Evolutionary conservation across 257 asterid species (phyloP).

Genomic region (Plantago elongata): DNA sequence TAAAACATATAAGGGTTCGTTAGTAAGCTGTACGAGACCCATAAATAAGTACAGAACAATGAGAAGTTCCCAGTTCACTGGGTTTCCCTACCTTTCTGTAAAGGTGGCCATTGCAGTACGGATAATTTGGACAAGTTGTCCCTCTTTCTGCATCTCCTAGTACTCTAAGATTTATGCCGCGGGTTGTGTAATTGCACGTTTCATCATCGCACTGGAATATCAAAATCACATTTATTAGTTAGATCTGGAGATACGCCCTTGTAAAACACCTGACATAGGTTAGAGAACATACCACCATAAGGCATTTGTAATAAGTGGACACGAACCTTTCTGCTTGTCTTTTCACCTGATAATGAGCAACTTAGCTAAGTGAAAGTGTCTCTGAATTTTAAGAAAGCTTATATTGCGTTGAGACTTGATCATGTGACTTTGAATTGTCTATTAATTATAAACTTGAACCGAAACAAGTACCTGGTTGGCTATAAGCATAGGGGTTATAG

Average conservation of each 20-base stretch:
- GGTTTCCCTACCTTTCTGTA: constrained; percentile 54
- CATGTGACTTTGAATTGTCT: no score
- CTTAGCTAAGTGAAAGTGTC: constrained; percentile 1
- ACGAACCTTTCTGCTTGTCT: constrained; percentile 74
- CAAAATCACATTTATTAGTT: constrained; percentile 1
- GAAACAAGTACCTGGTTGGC: constrained; percentile 68
- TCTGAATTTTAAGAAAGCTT: neutral
- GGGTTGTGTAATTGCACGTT: constrained; percentile 79
- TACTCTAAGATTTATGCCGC: constrained; percentile 69
- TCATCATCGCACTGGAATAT: constrained; percentile 83
- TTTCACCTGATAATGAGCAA: constrained; percentile 62
- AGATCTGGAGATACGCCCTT: neutral
- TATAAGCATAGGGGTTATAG: constrained; percentile 55
- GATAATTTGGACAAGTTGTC: constrained; percentile 90
- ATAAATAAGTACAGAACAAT: neutral
- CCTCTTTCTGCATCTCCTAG: constrained; percentile 80
- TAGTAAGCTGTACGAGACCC: constrained; percentile 9
- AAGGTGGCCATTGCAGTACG: constrained; percentile 79
- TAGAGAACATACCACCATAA: constrained; percentile 64
- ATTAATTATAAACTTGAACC: neutral
- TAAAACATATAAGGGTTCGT: neutral
- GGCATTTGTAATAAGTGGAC: constrained; percentile 69
- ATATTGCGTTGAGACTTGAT: neutral
- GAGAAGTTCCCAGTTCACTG: neutral
- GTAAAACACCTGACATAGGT: constrained; percentile 14